Percentiles rank a stretch among this genome's conserved stretches.
Conservation (phyloP, 805 yeast species). For the Hanseniaspora nectarophila region DNA sequence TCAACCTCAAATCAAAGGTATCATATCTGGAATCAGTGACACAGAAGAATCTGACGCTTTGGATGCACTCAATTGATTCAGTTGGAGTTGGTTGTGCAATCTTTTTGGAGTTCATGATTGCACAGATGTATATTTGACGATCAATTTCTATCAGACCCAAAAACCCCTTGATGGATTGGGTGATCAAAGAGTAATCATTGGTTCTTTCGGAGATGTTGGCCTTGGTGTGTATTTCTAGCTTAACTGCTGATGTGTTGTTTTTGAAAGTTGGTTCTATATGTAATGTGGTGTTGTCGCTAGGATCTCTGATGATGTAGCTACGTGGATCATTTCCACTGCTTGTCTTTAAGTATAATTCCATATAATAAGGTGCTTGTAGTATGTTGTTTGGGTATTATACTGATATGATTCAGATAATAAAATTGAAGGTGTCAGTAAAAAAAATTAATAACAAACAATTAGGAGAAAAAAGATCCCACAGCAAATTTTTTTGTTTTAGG, state of each 20-base stretch:
- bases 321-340: neutral
- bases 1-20: slow-evolving; percentile 51
- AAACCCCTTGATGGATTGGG: slow-evolving; percentile 42
- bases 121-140: slow-evolving; percentile 57
- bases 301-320: slow-evolving; percentile 8
- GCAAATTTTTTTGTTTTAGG: too few relatives aligned
- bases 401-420: too few relatives aligned
- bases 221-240: slow-evolving; percentile 9
- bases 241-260: neutral
- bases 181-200: neutral
- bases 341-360: slow-evolving; percentile 10
- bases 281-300: slow-evolving; percentile 9
- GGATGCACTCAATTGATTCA: slow-evolving; percentile 69
- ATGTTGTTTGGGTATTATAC: neutral
- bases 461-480: too few relatives aligned
- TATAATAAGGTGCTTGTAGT: neutral
- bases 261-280: neutral
- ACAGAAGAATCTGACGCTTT: slow-evolving; percentile 78
- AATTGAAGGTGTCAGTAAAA: too few relatives aligned
- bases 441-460: too few relatives aligned
- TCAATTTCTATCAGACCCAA: slow-evolving; percentile 68
- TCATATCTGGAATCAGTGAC: slow-evolving; percentile 69
- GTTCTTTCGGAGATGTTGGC: slow-evolving; percentile 10
- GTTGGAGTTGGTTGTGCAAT: slow-evolving; percentile 75
- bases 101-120: slow-evolving; percentile 61